Percentiles rank a stretch among this genome's conserved stretches.
Evolutionary conservation across 129 eudicot species (phyloP).

Genomic region (Flaveria bidentis): DNA sequence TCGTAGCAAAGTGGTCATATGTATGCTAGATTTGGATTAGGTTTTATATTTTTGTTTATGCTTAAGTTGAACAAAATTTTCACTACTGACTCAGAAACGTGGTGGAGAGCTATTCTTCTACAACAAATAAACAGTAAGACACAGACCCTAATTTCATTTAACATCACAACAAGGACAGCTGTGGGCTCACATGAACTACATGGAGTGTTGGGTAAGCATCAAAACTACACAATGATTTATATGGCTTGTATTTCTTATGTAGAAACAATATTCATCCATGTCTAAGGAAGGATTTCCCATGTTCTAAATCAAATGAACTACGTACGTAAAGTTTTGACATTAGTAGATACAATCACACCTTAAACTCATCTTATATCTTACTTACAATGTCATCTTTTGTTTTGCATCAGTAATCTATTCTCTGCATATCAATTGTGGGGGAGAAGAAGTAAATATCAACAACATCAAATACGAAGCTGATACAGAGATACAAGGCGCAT

Average conservation of each 20-base stretch:
- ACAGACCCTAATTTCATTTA: neutral
- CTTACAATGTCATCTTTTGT: neutral
- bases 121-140: neutral
- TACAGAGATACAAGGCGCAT: conserved; percentile 65
- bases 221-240: conserved; percentile 7
- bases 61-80: too few relatives aligned
- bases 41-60: too few relatives aligned
- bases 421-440: too few relatives aligned
- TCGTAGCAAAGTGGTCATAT: neutral
- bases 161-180: too few relatives aligned
- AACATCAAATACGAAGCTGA: conserved; percentile 49
- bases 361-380: conserved; percentile 4
- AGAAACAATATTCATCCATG: conserved; percentile 43
- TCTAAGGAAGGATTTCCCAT: conserved; percentile 61
- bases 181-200: too few relatives aligned
- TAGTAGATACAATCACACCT: neutral
- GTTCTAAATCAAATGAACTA: conserved; percentile 36
- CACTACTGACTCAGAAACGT: too few relatives aligned
- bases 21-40: too few relatives aligned
- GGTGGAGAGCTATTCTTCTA: too few relatives aligned
- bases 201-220: neutral
- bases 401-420: too few relatives aligned
- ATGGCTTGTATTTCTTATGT: conserved; percentile 17
- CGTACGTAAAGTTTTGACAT: conserved; percentile 45
- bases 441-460: neutral